Evolutionary conservation across 768 basidiomycete species (phyloP).

Genomic region (Kwoniella newhampshirensis): DNA sequence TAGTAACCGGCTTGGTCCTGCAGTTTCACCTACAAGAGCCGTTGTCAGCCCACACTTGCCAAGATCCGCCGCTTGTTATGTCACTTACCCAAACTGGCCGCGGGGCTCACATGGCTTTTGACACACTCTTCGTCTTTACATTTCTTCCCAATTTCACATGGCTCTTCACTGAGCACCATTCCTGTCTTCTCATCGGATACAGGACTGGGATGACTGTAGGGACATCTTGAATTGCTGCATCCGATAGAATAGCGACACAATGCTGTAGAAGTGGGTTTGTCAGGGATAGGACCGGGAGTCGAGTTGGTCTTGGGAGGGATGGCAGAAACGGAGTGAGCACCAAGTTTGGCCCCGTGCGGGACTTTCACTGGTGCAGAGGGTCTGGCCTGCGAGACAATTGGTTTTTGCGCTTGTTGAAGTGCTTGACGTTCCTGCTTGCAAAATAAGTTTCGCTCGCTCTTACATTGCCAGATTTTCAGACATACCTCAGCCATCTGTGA

Average conservation of each 20-base stretch:
- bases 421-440: conserved; percentile 14
- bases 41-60: neutral
- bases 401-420: conserved; percentile 25
- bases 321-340: conserved; percentile 40
- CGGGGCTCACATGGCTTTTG: conserved; percentile 86
- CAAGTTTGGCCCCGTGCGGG: conserved; percentile 44
- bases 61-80: neutral
- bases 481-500: conserved; percentile 39
- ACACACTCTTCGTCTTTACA: conserved; percentile 94
- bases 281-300: conserved; percentile 45
- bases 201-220: conserved; percentile 94
- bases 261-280: conserved; percentile 50
- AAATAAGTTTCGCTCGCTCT: conserved; percentile 16
- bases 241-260: conserved; percentile 91
- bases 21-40: conserved; percentile 31
- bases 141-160: conserved; percentile 81
- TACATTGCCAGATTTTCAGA: conserved; percentile 1
- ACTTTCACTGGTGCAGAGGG: conserved; percentile 34
- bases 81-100: conserved; percentile 65
- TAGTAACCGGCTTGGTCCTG: conserved; percentile 43
- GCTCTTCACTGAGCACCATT: conserved; percentile 87
- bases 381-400: conserved; percentile 23
- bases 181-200: conserved; percentile 93
- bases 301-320: conserved; percentile 31
- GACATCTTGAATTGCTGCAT: conserved; percentile 84